Conservation (phyloP, 2,329 filamentous ascomycete species). For the Fusarium guadeloupense region DNA sequence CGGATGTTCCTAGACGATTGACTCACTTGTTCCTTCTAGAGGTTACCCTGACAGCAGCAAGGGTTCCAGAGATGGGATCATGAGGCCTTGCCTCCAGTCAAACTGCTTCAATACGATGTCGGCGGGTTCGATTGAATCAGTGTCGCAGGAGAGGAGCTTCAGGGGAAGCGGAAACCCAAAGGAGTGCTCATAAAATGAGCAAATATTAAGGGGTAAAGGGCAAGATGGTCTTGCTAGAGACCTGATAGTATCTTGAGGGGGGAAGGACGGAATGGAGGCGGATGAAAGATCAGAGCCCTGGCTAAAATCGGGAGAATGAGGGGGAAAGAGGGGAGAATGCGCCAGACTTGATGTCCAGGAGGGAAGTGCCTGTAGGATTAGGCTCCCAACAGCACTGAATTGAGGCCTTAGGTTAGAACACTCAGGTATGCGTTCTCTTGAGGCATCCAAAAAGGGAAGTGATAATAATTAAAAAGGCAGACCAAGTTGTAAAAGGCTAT, state of each 20-base stretch:
- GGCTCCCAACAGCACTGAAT: neutral
- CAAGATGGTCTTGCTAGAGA: neutral
- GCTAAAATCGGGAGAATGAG: constrained; percentile 2
- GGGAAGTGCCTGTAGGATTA: constrained; percentile 13
- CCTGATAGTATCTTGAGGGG: neutral
- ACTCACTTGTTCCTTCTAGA: neutral
- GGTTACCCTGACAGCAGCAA: neutral
- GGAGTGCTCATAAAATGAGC: neutral
- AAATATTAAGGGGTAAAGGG: neutral
- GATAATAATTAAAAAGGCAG: neutral
- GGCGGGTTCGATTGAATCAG: neutral
- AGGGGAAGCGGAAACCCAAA: neutral
- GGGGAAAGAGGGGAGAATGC: constrained; percentile 1
- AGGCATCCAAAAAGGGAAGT: neutral
- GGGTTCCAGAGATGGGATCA: neutral
- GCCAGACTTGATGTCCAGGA: constrained; percentile 3
- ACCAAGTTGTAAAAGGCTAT: neutral
- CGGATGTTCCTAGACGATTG: neutral
- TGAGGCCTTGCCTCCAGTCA: neutral
- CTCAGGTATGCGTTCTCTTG: neutral
- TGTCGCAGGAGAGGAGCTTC: neutral
- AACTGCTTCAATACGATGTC: neutral
- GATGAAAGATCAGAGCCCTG: constrained; percentile 6
- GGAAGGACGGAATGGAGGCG: neutral
- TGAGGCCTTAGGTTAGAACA: constrained; percentile 19